phyloP scores from a whole-genome alignment of 2,329 filamentous ascomycete genomes.

The Sclerotinia sclerotiorum region DNA sequence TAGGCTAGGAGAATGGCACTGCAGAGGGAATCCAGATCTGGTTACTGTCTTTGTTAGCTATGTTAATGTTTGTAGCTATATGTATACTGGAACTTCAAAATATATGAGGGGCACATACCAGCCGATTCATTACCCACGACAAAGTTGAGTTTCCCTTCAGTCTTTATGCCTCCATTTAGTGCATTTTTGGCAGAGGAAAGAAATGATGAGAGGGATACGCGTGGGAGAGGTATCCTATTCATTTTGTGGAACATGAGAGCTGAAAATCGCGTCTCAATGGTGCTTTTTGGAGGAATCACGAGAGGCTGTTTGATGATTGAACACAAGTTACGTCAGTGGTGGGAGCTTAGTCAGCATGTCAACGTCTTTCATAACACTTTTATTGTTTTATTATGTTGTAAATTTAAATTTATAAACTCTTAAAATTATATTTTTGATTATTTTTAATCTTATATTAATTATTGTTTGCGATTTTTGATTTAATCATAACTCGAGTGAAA shows the following conservation, averaged over 20 bases:
- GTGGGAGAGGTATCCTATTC: constrained; percentile 36
- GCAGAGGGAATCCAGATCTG: constrained; percentile 82
- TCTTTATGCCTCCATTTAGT: constrained; percentile 47
- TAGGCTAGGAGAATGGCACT: constrained; percentile 74
- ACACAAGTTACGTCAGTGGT: background rate
- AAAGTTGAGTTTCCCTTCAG: constrained; percentile 54
- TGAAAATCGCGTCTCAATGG: background rate
- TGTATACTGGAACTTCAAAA: background rate
- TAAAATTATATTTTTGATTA: too few relatives aligned
- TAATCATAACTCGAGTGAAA: too few relatives aligned
- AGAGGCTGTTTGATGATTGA: background rate
- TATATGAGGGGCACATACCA: constrained; percentile 45
- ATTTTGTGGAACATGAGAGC: background rate
- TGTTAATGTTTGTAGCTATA: background rate
- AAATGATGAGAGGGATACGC: constrained; percentile 50
- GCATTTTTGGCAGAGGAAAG: constrained; percentile 51
- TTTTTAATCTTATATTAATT: too few relatives aligned
- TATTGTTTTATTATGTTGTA: too few relatives aligned
- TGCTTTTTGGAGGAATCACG: background rate
- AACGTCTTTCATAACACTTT: too few relatives aligned
- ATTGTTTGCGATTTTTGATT: too few relatives aligned
- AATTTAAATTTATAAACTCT: too few relatives aligned
- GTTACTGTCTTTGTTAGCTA: background rate
- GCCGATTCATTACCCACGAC: constrained; percentile 69
- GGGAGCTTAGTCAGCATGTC: background rate